Conservation (phyloP, 148 eudicot genomes). For the Rhododendron henanense region DNA sequence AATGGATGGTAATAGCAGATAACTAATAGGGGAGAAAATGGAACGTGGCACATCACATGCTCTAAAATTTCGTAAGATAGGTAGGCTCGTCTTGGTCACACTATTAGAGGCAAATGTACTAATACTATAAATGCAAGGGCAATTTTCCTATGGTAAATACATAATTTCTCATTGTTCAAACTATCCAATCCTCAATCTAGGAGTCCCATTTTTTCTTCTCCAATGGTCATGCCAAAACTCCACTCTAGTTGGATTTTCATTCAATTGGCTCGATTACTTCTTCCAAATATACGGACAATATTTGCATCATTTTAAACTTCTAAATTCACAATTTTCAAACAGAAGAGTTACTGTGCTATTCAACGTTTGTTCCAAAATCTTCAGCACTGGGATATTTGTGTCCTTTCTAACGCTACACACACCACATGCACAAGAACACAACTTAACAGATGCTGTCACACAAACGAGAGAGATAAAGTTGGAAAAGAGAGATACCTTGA, state of each 20-base stretch:
- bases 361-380: neutral
- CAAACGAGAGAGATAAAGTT: neutral
- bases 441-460: neutral
- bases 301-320: neutral
- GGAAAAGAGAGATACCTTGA: slow-evolving; percentile 21
- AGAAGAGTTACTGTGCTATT: neutral
- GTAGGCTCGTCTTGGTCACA: neutral
- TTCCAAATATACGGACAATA: neutral
- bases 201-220: neutral
- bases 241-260: neutral
- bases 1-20: neutral
- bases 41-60: neutral
- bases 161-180: neutral
- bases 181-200: neutral
- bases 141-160: neutral
- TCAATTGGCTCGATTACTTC: neutral
- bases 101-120: neutral
- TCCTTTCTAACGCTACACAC: neutral
- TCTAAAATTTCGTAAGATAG: neutral
- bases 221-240: neutral
- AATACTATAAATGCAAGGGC: neutral
- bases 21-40: neutral
- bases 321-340: neutral
- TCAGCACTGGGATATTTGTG: neutral
- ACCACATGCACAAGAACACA: neutral